Conservation (phyloP, 108 stramenopile species). For the Cylindrotheca closterium region DNA sequence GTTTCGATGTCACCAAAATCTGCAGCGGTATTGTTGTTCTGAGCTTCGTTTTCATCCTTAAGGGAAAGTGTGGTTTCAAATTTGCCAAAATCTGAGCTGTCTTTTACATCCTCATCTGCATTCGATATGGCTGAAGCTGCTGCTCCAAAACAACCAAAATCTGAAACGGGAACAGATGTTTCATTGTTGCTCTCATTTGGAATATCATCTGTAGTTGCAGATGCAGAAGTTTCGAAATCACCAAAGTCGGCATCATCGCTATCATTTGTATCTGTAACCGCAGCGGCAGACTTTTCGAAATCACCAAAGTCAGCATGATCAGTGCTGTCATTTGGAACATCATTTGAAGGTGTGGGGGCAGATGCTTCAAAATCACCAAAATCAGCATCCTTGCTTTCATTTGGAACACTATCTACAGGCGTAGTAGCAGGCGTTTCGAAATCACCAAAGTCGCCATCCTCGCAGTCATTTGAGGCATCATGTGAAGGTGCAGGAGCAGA, state of each 20-base stretch:
- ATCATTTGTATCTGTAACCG: constrained; percentile 5
- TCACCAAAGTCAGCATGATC: constrained; percentile 24
- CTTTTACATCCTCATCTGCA: neutral
- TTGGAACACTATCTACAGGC: neutral
- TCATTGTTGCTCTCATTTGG: constrained; percentile 8
- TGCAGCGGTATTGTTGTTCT: neutral
- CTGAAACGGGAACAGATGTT: constrained; percentile 2
- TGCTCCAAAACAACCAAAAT: constrained; percentile 23
- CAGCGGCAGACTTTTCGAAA: constrained; percentile 10
- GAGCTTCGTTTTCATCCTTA: neutral
- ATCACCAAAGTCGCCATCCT: constrained; percentile 40
- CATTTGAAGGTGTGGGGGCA: neutral
- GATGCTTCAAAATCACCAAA: constrained; percentile 23
- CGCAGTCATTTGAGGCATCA: constrained; percentile 4
- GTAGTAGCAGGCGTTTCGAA: constrained; percentile 14
- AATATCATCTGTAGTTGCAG: neutral
- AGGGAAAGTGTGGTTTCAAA: constrained; percentile 6
- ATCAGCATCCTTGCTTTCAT: constrained; percentile 11
- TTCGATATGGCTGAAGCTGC: neutral
- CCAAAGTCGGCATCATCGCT: neutral
- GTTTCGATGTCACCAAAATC: constrained; percentile 5
- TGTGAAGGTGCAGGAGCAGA: neutral
- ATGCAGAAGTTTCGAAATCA: neutral
- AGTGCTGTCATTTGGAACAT: neutral
- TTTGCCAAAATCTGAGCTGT: constrained; percentile 26